Evolutionary conservation across 352 stramenopile species (phyloP), one percentile per base, ranked within the genome.

Genomic region (Phytophthora quininea): DNA sequence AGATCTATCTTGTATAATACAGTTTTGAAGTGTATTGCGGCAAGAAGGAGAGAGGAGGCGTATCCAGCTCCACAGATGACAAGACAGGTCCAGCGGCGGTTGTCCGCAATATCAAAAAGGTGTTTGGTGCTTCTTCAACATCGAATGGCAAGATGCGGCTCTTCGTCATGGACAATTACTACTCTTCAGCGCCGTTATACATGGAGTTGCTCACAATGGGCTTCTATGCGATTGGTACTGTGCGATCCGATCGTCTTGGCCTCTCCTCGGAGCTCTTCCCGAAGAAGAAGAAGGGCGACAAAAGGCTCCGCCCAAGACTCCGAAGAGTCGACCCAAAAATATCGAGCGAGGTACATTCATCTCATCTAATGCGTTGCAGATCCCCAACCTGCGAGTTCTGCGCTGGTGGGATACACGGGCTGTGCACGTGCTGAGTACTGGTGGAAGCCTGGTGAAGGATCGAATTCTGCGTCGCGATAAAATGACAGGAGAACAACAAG

Each of bases 181-280:
- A 69, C 33, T 49, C 54, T 6, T 56, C 52, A 0, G 14, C 59
- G 7, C 37, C 46, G 3, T 24, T 73, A 4, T 48, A 37, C 4
- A 53, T 73, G 31, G 52, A 73, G 54, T 32, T 73, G 2, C 11
- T 73, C n/a, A 55, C 32, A 1, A 51, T 67, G 33, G 19, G 54
- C 1, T 64, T 64, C 14, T 73, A 73, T 24, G 43, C 30, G 1
- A 57, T 73, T 30, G 65, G 58, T 2, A 68, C 53, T 0, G 43
- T 73, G 2, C 29, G 35, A 2, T 64, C 58, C 1, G 45, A 64
- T n/a, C 29, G 58, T 0, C 50, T 47, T 29, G 65, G 65, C 0
- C 30, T 71, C 12, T 48, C 56, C 27, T 51, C 33, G 5, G 42
- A 62, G 6, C 10, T 67, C 1, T 45, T 67, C 10, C 54, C 19